phyloP scores from a whole-genome alignment of 176 grass and related monocot genomes.

The Eragrostis curvula region DNA sequence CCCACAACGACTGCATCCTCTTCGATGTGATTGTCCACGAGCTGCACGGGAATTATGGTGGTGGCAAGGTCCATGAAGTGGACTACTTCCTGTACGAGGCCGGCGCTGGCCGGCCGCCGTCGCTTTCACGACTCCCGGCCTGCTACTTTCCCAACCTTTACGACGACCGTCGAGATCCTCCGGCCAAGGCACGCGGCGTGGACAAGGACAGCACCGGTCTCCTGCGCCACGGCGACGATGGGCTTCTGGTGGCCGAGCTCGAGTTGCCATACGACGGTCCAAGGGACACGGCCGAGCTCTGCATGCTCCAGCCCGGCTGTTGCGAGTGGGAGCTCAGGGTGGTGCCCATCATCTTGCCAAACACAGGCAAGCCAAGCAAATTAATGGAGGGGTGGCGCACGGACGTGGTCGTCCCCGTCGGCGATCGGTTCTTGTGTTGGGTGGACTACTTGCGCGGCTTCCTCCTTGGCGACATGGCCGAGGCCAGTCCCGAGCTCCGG shows the following conservation, averaged over 20 bases:
- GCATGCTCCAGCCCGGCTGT: neutral
- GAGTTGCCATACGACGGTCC: neutral
- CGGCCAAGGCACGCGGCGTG: neutral
- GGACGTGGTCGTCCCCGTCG: neutral
- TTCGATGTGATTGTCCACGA: neutral
- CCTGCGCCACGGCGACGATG: neutral
- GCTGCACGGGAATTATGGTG: too few species aligned
- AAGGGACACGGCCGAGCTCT: neutral
- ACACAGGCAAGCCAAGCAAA: too few species aligned
- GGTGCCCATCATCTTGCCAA: neutral
- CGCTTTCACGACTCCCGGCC: neutral
- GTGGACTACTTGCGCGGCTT: neutral
- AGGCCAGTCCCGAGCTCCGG: neutral
- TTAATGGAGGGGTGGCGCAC: neutral
- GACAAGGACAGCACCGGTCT: neutral
- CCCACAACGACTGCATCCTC: constrained; percentile 13
- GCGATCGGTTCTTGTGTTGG: neutral
- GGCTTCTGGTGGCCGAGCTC: neutral
- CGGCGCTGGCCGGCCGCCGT: neutral
- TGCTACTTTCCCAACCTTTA: neutral
- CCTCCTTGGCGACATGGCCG: neutral
- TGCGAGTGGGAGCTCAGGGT: neutral
- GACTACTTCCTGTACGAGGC: neutral
- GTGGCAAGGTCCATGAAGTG: too few species aligned
- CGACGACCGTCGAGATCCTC: too few species aligned